Evolutionary conservation across 2,329 filamentous ascomycete species (phyloP).

Genomic region (Aspergillus hiratsukae): DNA sequence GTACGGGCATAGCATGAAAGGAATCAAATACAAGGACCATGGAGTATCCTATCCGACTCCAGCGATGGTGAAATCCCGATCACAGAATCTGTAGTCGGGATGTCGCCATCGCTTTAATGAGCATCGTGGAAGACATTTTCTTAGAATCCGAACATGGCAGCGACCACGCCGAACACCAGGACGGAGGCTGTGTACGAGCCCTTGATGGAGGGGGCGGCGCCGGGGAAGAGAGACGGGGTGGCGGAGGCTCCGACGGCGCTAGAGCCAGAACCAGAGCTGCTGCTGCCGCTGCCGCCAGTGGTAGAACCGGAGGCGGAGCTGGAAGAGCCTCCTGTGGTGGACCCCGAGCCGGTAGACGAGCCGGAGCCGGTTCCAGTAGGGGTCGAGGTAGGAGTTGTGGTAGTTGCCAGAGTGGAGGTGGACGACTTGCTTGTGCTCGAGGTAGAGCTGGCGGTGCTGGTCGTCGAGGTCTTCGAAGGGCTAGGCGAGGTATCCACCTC

Average conservation of each 20-base stretch:
- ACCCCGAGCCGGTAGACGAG: no score
- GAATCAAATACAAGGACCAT: not conserved
- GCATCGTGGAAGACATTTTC: not conserved
- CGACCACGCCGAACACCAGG: slow-evolving; percentile 17
- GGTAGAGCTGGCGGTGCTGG: slow-evolving; percentile 9
- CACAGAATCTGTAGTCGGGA: not conserved
- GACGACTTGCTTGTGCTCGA: slow-evolving; percentile 5
- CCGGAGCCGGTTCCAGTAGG: slow-evolving; percentile 3
- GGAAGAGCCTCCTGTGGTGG: no score
- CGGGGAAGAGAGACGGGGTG: slow-evolving; percentile 17
- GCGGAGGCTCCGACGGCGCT: slow-evolving; percentile 10
- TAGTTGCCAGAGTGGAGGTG: slow-evolving; percentile 7
- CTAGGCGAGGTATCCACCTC: slow-evolving; percentile 6
- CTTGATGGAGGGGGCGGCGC: slow-evolving; percentile 19
- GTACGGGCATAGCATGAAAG: not conserved
- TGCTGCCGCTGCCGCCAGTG: not conserved
- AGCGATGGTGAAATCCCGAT: not conserved
- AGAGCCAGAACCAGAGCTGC: not conserved
- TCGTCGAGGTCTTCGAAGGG: slow-evolving; percentile 3
- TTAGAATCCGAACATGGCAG: slow-evolving; percentile 29
- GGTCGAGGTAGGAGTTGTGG: slow-evolving; percentile 10
- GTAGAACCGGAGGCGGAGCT: no score
- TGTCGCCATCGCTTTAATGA: not conserved
- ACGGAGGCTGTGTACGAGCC: slow-evolving; percentile 18
- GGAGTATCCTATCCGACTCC: no score